phyloP scores from a whole-genome alignment of 805 yeast genomes.

The Barnettozyma botsteinii region DNA sequence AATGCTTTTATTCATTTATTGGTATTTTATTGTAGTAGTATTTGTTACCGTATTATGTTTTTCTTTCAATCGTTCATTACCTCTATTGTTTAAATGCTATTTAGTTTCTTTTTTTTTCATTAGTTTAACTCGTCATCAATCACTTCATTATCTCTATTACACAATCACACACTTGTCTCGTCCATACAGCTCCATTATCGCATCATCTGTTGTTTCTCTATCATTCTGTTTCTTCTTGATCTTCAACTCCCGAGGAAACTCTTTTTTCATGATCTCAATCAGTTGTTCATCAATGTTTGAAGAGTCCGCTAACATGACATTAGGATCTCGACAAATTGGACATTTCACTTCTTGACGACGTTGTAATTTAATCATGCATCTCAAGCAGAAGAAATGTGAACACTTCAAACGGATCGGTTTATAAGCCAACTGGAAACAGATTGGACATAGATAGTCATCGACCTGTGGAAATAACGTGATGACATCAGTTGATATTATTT shows the following conservation, averaged over 20 bases:
- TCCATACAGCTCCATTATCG: slow-evolving; percentile 23
- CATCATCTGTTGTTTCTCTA: slow-evolving; percentile 40
- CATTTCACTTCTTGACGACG: slow-evolving; percentile 53
- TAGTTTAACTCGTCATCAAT: not conserved
- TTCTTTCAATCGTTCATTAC: too few relatives aligned
- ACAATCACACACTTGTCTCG: slow-evolving; percentile 4
- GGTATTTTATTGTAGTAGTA: too few relatives aligned
- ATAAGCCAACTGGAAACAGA: slow-evolving; percentile 64
- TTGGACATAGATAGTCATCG: slow-evolving; percentile 72
- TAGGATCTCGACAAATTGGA: slow-evolving; percentile 56
- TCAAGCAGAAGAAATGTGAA: slow-evolving; percentile 63
- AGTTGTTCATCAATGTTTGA: slow-evolving; percentile 50
- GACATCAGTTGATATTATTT: slow-evolving; percentile 47
- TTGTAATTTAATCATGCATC: slow-evolving; percentile 66
- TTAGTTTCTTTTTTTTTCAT: too few relatives aligned
- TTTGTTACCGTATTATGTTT: too few relatives aligned
- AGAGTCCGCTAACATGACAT: slow-evolving; percentile 53
- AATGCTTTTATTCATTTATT: too few relatives aligned
- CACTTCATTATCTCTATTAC: too few relatives aligned
- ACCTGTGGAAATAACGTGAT: slow-evolving; percentile 61
- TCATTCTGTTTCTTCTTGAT: slow-evolving; percentile 52
- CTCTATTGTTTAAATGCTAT: too few relatives aligned
- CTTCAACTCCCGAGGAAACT: slow-evolving; percentile 65
- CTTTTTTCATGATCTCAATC: slow-evolving; percentile 46
- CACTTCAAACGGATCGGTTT: slow-evolving; percentile 64